Evolutionary conservation across 2,329 filamentous ascomycete genomes (phyloP), one percentile per base, ranked within the genome.

Genomic region (Aspergillus novofumigatus): DNA sequence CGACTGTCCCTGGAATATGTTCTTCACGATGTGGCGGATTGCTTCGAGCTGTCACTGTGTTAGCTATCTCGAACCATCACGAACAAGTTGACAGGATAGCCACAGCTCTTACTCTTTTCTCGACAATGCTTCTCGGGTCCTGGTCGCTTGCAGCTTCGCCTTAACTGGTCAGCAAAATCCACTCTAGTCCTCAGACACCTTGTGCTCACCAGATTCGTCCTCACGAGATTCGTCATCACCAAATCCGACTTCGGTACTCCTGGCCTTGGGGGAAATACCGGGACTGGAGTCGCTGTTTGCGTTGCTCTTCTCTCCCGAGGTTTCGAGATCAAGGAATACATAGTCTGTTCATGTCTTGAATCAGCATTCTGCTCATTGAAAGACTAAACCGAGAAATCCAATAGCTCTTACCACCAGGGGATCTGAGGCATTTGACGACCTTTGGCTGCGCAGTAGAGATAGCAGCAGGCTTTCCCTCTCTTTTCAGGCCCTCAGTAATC

Each of bases 21-120:
- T 64, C 4, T 55, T 56, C 10, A 64, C 65, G 41, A 57, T 47
- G n/a, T 56, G 42, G 54, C 61, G 61, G 52, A 63, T 41, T 28
- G 42, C 41, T 5, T 57, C 48, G n/a, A 54, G 9, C 57, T 59
- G 44, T 29, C 29, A 2, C 5, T 21, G 4, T 11, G 44, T 47
- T 23, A 47, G 23, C 23, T 47, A 11, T 23, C 5, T 25, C 4
- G 21, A 47, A 45, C 11, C 26, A 21, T 14, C 11, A 4, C 1
- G 21, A 47, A 23, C 44, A 10, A 47, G 11, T 7, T 21, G 44
- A 23, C 11, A 47, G 5, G 44, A 38, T 38, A 38, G 11, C 10
- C n/a, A 25, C 23, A 23, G 21, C 14, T 14, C 44, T 23, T 47
- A 47, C 44, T 47, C 23, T 47, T 3, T 47, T 21, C n/a, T 47